Percentiles rank a stretch among this genome's conserved stretches.
Conservation (phyloP, 2,329 filamentous ascomycete species). For the Clarireedia homoeocarpa region DNA sequence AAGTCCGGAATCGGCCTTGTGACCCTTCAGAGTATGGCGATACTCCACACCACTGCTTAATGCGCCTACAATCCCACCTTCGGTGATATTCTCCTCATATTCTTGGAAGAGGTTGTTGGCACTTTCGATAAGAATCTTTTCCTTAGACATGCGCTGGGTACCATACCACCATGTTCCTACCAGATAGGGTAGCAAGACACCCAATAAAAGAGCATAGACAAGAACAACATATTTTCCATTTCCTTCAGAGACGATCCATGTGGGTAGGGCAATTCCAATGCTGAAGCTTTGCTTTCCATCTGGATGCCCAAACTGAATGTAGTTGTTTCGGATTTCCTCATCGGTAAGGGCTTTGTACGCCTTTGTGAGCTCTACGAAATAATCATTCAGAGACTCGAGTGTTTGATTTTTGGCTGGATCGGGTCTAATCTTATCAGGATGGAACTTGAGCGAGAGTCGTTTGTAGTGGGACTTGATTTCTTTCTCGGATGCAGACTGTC, state of each 20-base stretch:
- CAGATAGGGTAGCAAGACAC: conserved; percentile 82
- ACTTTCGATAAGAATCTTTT: conserved; percentile 86
- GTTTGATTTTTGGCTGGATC: conserved; percentile 87
- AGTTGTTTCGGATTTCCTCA: conserved; percentile 96
- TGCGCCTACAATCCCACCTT: conserved; percentile 70
- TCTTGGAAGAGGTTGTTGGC: conserved; percentile 92
- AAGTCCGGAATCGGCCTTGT: conserved; percentile 72
- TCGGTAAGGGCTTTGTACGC: conserved; percentile 97
- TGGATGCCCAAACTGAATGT: conserved; percentile 88
- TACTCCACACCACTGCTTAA: conserved; percentile 85
- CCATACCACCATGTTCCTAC: conserved; percentile 99
- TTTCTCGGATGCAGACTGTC: conserved; percentile 72
- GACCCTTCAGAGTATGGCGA: conserved; percentile 64
- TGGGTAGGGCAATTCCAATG: conserved; percentile 91
- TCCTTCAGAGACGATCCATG: conserved; percentile 86
- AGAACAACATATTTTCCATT: conserved; percentile 93
- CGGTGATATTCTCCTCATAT: conserved; percentile 77
- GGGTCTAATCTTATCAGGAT: conserved; percentile 86
- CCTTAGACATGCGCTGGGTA: conserved; percentile 84
- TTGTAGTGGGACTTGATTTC: conserved; percentile 90
- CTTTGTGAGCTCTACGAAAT: conserved; percentile 93
- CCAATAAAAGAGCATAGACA: conserved; percentile 80
- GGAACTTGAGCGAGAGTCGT: conserved; percentile 73
- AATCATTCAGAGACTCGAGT: conserved; percentile 70
- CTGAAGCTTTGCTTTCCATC: conserved; percentile 98